These are phyloP conservation scores for Dryas drummondii DNA, from an alignment of 306 rosid genomes.

Conservation along the genomic window DNA sequence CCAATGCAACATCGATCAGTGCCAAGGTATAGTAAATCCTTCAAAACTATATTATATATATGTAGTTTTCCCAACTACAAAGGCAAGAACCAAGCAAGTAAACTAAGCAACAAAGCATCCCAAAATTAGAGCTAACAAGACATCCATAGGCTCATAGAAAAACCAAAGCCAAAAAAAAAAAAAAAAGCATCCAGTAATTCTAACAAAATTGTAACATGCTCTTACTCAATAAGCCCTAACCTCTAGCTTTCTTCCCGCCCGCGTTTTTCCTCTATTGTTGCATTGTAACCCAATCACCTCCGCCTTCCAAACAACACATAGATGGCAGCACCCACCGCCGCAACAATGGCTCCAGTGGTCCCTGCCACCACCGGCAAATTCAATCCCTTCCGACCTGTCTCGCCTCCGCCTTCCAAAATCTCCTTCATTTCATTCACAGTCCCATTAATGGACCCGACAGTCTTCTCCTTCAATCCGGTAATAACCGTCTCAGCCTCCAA, in stretches of 20 bases:
- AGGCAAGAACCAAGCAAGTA: neutral
- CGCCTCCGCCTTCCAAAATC: constrained; percentile 36
- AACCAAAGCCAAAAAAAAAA: constrained; percentile 37
- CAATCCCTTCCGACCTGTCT: constrained; percentile 38
- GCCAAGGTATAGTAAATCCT: constrained; percentile 20
- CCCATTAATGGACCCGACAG: constrained; percentile 41
- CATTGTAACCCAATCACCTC: constrained; percentile 38
- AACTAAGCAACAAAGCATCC: constrained; percentile 31
- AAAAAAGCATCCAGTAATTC: constrained; percentile 33
- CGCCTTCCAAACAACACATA: constrained; percentile 48
- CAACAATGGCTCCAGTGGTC: constrained; percentile 61
- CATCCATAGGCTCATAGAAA: constrained; percentile 42
- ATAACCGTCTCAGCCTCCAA: constrained; percentile 53
- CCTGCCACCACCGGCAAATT: constrained; percentile 75
- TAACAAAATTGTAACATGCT: constrained; percentile 68
- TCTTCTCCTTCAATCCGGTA: constrained; percentile 51
- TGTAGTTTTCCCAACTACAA: constrained; percentile 25
- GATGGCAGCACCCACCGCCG: constrained; percentile 37
- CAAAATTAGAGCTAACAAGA: constrained; percentile 43
- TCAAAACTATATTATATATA: constrained; percentile 36
- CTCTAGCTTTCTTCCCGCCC: constrained; percentile 38
- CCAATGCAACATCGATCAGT: constrained; percentile 19
- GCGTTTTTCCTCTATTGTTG: constrained; percentile 8
- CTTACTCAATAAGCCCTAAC: constrained; percentile 42
- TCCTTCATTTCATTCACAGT: constrained; percentile 39